Base-by-base conservation (phyloP, 139 green algal genomes). In the Pycnococcus provasolii region DNA sequence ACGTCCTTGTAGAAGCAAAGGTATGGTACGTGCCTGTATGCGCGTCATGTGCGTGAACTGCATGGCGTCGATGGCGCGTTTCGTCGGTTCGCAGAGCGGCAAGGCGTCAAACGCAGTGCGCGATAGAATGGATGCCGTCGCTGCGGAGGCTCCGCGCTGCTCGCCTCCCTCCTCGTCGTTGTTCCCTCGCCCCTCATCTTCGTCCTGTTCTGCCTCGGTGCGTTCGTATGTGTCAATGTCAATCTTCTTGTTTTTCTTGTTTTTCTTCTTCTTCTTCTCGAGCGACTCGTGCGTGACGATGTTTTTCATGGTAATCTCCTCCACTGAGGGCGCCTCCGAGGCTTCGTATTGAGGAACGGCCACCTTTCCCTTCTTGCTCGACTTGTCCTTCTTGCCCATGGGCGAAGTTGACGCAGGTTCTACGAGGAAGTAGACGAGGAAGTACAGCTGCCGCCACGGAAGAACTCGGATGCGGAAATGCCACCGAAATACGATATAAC, bases 1-100 rank as follows among this genome's bases (percentile, higher is more conserved):
- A 13, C 85, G 70, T 1, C 93, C 93, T 4, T 84, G 76, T 58
- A 99, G 79, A 53, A 96, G 79, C 8, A 84, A 86, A 0, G 92
- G 92, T 11, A 99, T 94, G 45, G 86, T 94, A 42, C 89, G 75
- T 45, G 93, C 92, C 77, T 99, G 93, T 43, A 99, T 88, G 80
- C 95, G 83, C 15, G 87, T 97, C 87, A 97, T 94, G 72, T 85
- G 58, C 39, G 72, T 68, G 67, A 91, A 95, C 4, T 78, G 80
- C 81, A 98, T 89, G 4, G 88, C 85, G 1, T 57, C 52, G 58
- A 83, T 81, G 44, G 9, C 77, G 9, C 62, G 58, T 60, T 60
- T 74, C 7, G 73, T 85, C 46, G 53, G 61, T n/a, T 77, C 60
- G 4, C 66, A 78, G 8, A 96, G 69, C 39, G 89, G 78, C 57